Evolutionary conservation across 1,284 basidiomycete species (phyloP).

Genomic region (Ustilago trichophora): DNA sequence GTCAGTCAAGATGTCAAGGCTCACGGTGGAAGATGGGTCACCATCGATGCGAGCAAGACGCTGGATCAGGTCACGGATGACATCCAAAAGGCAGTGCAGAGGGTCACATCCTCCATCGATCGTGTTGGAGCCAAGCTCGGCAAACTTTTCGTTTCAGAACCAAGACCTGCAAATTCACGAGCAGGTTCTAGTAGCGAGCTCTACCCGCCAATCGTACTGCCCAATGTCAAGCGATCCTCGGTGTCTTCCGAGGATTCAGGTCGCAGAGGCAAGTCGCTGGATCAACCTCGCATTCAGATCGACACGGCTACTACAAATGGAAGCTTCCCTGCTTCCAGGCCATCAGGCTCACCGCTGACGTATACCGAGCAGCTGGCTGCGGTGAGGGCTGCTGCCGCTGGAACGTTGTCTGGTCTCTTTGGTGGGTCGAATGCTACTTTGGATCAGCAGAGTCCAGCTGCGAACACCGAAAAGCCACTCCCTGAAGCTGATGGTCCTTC

Average conservation of each 20-base stretch:
- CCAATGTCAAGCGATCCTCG: conserved; percentile 13
- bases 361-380: conserved; percentile 42
- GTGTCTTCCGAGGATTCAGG: conserved; percentile 13
- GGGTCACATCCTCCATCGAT: conserved; percentile 36
- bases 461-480: neutral
- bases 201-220: conserved; percentile 4
- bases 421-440: conserved; percentile 23
- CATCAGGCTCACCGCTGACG: conserved; percentile 19
- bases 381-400: conserved; percentile 38
- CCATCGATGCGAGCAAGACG: conserved; percentile 54
- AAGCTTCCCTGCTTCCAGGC: conserved; percentile 19
- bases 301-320: conserved; percentile 10
- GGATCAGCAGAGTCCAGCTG: conserved; percentile 18
- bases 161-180: conserved; percentile 10
- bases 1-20: conserved; percentile 44
- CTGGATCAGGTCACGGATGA: conserved; percentile 58
- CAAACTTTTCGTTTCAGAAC: conserved; percentile 21
- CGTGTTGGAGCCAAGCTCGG: conserved; percentile 26
- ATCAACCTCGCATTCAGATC: conserved; percentile 18
- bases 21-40: conserved; percentile 49
- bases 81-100: conserved; percentile 40
- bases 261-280: conserved; percentile 16
- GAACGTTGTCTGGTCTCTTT: conserved; percentile 33
- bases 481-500: conserved; percentile 25
- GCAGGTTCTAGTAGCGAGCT: conserved; percentile 32